Conservation (phyloP, 2,329 filamentous ascomycete genomes). For the Knufia petricola region DNA sequence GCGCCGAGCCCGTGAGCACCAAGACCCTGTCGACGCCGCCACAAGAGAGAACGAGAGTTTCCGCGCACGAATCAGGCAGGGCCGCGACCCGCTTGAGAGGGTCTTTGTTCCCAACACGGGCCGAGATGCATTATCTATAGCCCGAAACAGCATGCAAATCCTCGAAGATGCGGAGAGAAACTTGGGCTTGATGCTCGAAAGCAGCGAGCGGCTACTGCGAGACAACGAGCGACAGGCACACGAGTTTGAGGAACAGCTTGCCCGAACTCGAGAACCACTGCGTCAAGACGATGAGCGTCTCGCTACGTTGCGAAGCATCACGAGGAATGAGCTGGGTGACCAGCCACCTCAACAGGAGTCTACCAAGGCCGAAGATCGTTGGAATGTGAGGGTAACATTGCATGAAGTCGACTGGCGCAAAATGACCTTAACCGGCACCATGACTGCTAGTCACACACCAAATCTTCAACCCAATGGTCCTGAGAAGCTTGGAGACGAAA, state of each 20-base stretch:
- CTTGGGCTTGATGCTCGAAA: slow-evolving; percentile 2
- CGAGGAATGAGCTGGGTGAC: not conserved
- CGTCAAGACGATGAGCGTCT: not conserved
- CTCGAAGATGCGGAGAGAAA: slow-evolving; percentile 1
- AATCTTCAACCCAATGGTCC: not conserved
- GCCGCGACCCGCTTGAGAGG: not conserved
- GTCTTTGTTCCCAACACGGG: not conserved
- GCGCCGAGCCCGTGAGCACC: not conserved
- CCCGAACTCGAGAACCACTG: not conserved
- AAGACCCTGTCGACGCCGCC: not conserved
- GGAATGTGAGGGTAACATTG: slow-evolving; percentile 59
- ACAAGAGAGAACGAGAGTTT: slow-evolving; percentile 5
- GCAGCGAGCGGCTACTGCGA: not conserved
- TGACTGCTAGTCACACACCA: slow-evolving; percentile 58
- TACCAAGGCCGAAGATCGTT: slow-evolving; percentile 25
- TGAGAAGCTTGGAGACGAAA: slow-evolving; percentile 19
- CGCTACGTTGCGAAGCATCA: not conserved
- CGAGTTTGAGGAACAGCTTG: not conserved
- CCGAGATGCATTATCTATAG: not conserved
- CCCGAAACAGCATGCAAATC: not conserved
- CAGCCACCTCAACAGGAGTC: not conserved
- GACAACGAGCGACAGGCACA: not conserved
- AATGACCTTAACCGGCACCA: slow-evolving; percentile 57
- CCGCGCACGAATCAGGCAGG: not conserved
- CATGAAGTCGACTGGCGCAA: slow-evolving; percentile 50